Evolutionary conservation across 2,329 filamentous ascomycete species (phyloP).

Genomic region (Aspergillus clavatus): DNA sequence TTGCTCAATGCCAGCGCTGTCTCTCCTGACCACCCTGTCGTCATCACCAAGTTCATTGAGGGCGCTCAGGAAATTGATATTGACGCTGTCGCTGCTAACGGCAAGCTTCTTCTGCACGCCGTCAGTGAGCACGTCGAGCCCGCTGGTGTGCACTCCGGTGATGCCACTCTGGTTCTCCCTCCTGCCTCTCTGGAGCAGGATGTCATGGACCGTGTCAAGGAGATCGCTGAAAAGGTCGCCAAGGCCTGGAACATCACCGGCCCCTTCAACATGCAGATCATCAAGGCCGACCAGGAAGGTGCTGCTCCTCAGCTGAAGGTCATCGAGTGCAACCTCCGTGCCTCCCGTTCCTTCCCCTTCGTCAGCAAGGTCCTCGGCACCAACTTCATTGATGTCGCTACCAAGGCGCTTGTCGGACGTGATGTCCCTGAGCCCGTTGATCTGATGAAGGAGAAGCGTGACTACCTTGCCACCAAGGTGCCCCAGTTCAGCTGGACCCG

Average conservation of each 20-base stretch:
- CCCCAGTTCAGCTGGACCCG: slow-evolving; percentile 99
- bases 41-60: slow-evolving; percentile 98
- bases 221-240: slow-evolving; percentile 92
- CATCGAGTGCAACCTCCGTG: slow-evolving; percentile 96
- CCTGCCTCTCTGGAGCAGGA: slow-evolving; percentile 71
- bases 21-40: slow-evolving; percentile 93
- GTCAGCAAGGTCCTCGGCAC: slow-evolving; percentile 93
- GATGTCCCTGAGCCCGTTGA: slow-evolving; percentile 80
- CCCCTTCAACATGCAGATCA: slow-evolving; percentile 99
- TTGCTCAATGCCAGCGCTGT: slow-evolving; percentile 84
- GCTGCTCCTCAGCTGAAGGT: slow-evolving; percentile 79
- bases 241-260: slow-evolving; percentile 96
- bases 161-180: slow-evolving; percentile 89
- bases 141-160: slow-evolving; percentile 95
- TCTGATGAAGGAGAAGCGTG: slow-evolving; percentile 80
- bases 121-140: slow-evolving; percentile 95
- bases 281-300: slow-evolving; percentile 78
- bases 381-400: slow-evolving; percentile 96
- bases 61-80: slow-evolving; percentile 95
- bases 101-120: slow-evolving; percentile 83
- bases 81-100: slow-evolving; percentile 82
- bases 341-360: slow-evolving; percentile 96
- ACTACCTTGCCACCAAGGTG: slow-evolving; percentile 95
- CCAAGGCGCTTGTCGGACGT: slow-evolving; percentile 81
- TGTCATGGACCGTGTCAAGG: slow-evolving; percentile 83